Conservation (phyloP, 768 basidiomycete genomes). For the Trichaptum fuscoviolaceum region DNA sequence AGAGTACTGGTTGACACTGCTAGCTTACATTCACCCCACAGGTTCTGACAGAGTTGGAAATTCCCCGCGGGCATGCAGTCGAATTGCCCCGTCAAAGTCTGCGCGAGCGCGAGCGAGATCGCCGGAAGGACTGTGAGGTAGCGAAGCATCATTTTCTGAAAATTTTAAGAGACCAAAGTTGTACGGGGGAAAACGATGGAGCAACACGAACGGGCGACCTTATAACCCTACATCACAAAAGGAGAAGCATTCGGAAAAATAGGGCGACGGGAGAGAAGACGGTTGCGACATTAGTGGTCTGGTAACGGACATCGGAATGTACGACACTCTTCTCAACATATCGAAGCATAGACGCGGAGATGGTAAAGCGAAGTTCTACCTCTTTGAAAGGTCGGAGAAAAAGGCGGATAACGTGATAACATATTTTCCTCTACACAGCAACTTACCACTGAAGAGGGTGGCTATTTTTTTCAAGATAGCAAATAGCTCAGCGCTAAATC, state of each 20-base stretch:
- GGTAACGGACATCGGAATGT: not conserved
- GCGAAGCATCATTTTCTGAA: not conserved
- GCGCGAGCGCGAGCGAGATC: constrained; percentile 18
- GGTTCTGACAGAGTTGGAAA: constrained; percentile 52
- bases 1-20: not conserved
- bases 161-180: not conserved
- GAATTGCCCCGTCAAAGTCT: constrained; percentile 40
- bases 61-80: constrained; percentile 41
- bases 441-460: too few relatives aligned
- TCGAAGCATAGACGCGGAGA: not conserved
- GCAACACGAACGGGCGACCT: not conserved
- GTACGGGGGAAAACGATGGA: constrained; percentile 8
- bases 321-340: not conserved
- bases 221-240: not conserved
- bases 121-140: not conserved
- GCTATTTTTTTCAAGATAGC: too few relatives aligned
- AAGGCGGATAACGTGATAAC: not conserved
- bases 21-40: constrained; percentile 43
- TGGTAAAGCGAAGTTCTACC: not conserved
- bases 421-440: too few relatives aligned
- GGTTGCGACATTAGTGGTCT: not conserved
- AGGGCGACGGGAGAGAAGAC: not conserved
- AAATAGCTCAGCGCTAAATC: too few relatives aligned
- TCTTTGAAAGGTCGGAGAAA: not conserved
- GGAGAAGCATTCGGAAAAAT: not conserved